phyloP scores from a whole-genome alignment of 2,329 filamentous ascomycete species.

The Alternaria gaisen region DNA sequence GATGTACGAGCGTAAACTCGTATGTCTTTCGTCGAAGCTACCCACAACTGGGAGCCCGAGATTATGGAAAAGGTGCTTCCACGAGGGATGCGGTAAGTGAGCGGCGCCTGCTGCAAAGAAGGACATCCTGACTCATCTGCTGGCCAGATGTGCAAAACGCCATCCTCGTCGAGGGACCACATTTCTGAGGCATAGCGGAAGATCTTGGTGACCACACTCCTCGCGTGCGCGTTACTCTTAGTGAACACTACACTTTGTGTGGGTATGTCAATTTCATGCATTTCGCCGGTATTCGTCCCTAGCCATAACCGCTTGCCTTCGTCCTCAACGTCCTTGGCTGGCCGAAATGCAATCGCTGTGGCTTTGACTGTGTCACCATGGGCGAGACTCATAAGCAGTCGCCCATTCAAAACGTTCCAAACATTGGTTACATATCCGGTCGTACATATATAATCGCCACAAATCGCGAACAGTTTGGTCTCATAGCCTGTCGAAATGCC shows the following conservation, averaged over 20 bases:
- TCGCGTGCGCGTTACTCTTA: constrained; percentile 76
- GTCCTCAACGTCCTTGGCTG: constrained; percentile 76
- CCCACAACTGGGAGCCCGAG: constrained; percentile 85
- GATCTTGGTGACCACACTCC: constrained; percentile 83
- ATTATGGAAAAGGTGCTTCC: constrained; percentile 90
- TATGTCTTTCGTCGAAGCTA: constrained; percentile 86
- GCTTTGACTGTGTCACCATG: constrained; percentile 88
- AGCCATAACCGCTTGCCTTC: constrained; percentile 89
- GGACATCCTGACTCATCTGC: constrained; percentile 79
- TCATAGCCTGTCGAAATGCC: constrained; percentile 89
- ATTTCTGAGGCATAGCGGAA: constrained; percentile 87
- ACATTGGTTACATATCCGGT: constrained; percentile 86
- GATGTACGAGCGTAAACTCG: constrained; percentile 80
- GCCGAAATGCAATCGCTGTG: constrained; percentile 85
- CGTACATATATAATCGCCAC: constrained; percentile 86
- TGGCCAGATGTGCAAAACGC: constrained; percentile 86
- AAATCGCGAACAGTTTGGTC: constrained; percentile 84
- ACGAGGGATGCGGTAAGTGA: constrained; percentile 79
- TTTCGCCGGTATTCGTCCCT: constrained; percentile 85
- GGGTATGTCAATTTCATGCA: constrained; percentile 86
- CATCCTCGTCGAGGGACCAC: constrained; percentile 93
- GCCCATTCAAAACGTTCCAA: constrained; percentile 85
- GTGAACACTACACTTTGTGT: constrained; percentile 74
- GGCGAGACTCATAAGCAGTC: constrained; percentile 79
- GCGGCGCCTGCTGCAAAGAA: constrained; percentile 76